A percentile compares a stretch with the other conserved stretches of the same genome.
These are phyloP conservation scores for Trypanosoma vivax DNA, from an alignment of 208 protist species.

Conservation along the genomic window DNA sequence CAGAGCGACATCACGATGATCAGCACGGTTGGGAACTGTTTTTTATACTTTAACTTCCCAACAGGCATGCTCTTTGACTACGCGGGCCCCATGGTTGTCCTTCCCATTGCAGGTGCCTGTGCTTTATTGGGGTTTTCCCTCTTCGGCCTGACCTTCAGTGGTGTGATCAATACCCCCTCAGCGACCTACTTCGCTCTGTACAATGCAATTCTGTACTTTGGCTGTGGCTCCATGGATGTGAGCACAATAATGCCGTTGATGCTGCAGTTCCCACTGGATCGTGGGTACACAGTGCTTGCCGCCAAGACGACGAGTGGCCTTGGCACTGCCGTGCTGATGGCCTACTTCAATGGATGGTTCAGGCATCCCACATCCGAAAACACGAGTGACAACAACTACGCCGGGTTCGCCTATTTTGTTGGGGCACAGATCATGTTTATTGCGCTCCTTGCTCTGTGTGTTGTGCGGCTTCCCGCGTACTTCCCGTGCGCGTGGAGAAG, in stretches of 20 bases:
- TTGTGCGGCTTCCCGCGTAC: neutral
- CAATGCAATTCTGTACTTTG: slow-evolving; percentile 40
- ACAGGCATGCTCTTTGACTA: slow-evolving; percentile 9
- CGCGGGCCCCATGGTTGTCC: neutral
- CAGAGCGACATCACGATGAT: slow-evolving; percentile 13
- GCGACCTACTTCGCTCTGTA: slow-evolving; percentile 26
- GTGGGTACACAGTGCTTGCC: slow-evolving; percentile 16
- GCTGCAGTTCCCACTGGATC: slow-evolving; percentile 47
- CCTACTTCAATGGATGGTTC: slow-evolving; percentile 6
- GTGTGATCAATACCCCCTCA: slow-evolving; percentile 15
- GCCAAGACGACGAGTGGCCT: slow-evolving; percentile 17
- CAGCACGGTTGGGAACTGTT: slow-evolving; percentile 9
- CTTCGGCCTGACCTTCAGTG: slow-evolving; percentile 35
- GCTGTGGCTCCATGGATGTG: slow-evolving; percentile 35
- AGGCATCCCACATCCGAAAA: neutral
- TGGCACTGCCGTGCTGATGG: neutral
- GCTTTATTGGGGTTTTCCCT: slow-evolving; percentile 19
- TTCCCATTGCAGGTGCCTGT: slow-evolving; percentile 1
- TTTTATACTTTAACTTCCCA: neutral
- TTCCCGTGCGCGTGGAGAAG: slow-evolving; percentile 1
- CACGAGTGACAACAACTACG: neutral
- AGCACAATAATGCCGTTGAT: slow-evolving; percentile 23
- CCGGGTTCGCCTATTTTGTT: slow-evolving; percentile 1
- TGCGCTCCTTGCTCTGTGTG: neutral
- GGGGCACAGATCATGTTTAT: neutral